These are phyloP conservation scores for Microthyrium microscopicum DNA, from an alignment of 2,329 filamentous ascomycete species.

Conservation along the genomic window DNA sequence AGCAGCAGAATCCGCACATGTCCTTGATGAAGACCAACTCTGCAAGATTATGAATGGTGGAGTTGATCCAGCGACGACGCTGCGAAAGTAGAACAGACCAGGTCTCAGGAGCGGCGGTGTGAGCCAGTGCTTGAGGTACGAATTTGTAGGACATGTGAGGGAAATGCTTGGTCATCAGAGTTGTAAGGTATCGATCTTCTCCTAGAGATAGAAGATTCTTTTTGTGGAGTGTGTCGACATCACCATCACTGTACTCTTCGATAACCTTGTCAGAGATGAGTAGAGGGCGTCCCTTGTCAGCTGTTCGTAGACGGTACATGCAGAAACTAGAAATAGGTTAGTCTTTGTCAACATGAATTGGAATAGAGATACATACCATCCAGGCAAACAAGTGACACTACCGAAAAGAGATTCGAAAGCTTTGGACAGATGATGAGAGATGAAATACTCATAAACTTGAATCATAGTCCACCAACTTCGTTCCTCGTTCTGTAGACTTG, in stretches of 20 bases:
- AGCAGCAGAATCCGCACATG: conserved; percentile 96
- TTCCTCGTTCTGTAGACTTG: conserved; percentile 88
- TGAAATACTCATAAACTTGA: conserved; percentile 98
- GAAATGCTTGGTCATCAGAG: conserved; percentile 96
- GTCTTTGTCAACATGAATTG: conserved; percentile 2
- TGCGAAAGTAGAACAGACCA: conserved; percentile 95
- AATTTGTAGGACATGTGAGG: conserved; percentile 94
- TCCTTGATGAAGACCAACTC: conserved; percentile 84
- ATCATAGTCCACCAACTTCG: conserved; percentile 99
- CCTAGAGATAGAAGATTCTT: conserved; percentile 86
- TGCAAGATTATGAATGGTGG: conserved; percentile 88
- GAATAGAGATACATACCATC: conserved; percentile 55
- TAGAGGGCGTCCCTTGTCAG: conserved; percentile 82
- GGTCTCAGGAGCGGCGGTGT: conserved; percentile 82
- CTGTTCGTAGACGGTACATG: conserved; percentile 93
- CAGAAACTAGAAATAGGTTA: conserved; percentile 55
- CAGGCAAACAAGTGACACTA: conserved; percentile 94
- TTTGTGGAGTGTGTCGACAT: conserved; percentile 87
- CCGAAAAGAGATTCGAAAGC: conserved; percentile 96
- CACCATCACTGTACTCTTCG: conserved; percentile 70
- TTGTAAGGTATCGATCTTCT: conserved; percentile 94
- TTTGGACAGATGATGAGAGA: conserved; percentile 92
- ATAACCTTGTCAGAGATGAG: conserved; percentile 86
- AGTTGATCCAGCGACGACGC: conserved; percentile 98
- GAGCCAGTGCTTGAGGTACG: conserved; percentile 78